These are phyloP conservation scores for Pseudogymnoascus sp. DNA, from an alignment of 2,329 filamentous ascomycete species.

Conservation along the genomic window DNA sequence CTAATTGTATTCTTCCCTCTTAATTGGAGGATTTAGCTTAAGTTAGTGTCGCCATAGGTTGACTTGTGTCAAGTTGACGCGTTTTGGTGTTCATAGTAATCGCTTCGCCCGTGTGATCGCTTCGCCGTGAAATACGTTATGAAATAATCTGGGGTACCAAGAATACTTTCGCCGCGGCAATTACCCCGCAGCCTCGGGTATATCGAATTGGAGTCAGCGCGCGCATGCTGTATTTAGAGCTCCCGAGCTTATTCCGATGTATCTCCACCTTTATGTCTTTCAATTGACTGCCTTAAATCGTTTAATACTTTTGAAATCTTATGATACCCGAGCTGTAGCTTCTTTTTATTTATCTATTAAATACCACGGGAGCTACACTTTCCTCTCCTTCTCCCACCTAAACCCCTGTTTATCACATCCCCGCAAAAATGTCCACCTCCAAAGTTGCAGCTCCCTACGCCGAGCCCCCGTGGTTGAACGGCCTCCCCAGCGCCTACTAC, in stretches of 20 bases:
- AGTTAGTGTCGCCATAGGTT: too few relatives aligned
- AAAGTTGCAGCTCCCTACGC: constrained; percentile 52
- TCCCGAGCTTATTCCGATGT: background rate
- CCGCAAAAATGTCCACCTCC: background rate
- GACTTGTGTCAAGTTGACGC: too few relatives aligned
- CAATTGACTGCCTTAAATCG: background rate
- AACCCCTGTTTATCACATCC: background rate
- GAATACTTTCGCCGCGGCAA: background rate
- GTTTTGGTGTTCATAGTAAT: too few relatives aligned
- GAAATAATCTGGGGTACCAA: background rate
- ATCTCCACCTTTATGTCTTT: background rate
- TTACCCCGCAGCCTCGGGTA: background rate
- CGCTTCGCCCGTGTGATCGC: too few relatives aligned
- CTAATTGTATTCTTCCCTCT: too few relatives aligned
- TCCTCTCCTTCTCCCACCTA: background rate
- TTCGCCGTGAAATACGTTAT: too few relatives aligned
- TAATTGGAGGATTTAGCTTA: too few relatives aligned
- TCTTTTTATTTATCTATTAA: background rate
- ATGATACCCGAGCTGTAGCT: background rate
- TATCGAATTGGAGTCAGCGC: background rate
- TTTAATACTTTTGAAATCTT: background rate
- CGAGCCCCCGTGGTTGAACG: constrained; percentile 63
- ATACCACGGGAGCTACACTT: background rate
- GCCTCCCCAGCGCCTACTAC: constrained; percentile 66
- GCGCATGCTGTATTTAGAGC: background rate